phyloP scores from a whole-genome alignment of 225 moss, liverwort and hornwort species.

The Pseudoscleropodium purum region DNA sequence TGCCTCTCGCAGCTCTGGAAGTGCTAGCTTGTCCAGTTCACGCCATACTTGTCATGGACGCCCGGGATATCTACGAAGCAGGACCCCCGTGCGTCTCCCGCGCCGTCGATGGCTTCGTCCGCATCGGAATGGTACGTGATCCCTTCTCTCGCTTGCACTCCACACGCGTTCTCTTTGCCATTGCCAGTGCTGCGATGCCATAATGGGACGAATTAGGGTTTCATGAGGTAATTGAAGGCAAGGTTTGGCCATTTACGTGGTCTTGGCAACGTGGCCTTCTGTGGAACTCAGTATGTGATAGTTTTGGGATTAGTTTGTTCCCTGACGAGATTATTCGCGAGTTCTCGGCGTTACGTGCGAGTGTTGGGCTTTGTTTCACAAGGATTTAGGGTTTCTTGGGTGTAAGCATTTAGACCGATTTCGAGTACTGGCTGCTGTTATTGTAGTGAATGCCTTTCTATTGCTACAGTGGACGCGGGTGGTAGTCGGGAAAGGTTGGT shows the following conservation, averaged over 20 bases:
- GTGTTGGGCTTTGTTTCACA: not conserved
- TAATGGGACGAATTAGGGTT: not conserved
- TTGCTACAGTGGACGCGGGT: not conserved
- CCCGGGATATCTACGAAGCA: constrained; percentile 84
- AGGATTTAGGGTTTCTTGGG: not conserved
- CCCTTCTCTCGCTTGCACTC: not conserved
- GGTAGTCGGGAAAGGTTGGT: not conserved
- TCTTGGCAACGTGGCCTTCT: not conserved
- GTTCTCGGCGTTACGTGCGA: not conserved
- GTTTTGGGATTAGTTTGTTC: not conserved
- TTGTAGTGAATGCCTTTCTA: not conserved
- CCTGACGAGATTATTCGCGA: not conserved
- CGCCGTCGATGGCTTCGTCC: constrained; percentile 97
- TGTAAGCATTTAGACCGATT: not conserved
- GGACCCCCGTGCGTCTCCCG: constrained; percentile 96
- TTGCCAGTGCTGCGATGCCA: not conserved
- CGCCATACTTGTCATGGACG: constrained; percentile 39
- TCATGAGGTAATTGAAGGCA: not conserved
- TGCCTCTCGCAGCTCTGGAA: not conserved
- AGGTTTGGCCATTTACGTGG: not conserved
- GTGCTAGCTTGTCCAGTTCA: not conserved
- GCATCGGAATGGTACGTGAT: constrained; percentile 69
- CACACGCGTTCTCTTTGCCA: not conserved
- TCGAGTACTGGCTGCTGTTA: not conserved
- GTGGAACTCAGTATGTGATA: not conserved